Base-by-base conservation (phyloP, 352 stramenopile species). In the Hyaloperonospora arabidopsidis region DNA sequence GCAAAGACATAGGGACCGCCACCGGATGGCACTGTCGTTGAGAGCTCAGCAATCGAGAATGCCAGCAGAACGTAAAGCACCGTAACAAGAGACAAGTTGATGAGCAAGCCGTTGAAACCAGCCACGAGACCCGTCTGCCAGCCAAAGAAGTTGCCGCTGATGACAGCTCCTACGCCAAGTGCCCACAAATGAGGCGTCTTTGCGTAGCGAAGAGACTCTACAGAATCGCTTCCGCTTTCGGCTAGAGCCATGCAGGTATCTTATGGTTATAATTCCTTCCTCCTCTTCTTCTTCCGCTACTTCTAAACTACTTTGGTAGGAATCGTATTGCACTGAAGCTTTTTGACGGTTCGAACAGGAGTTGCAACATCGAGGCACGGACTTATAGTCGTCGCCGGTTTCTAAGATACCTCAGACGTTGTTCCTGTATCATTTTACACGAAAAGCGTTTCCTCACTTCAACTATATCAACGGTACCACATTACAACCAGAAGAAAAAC, bases 11-110 rank as follows among this genome's bases (percentile, higher is more conserved):
- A 87, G 43, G 77, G 74, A 0, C 77, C 74, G 38, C 74, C 77
- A 35, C 72, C 74, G 0, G 67, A 58, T 1, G 74, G 74, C 34
- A 84, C 58, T 39, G 61, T 86, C 11, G 74, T 79, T 38, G 68
- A 87, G 34, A 87, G 64, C 45, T 86, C 76, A 25, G 74, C 74
- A 50, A 87, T 87, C 35, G 76, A 87, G 66, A 87, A 87, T 52
- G 68, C 74, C 10, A 87, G 61, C 47, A 87, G 48, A 40, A 85
- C 69, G 60, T 83, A 87, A 18, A 87, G 65, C 49, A 75, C 70
- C 2, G 73, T 81, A 10, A 82, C 74, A 54, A 86, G 40, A 21
- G 73, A 44, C 36, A 86, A 49, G 47, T 80, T 78, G 48, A 86
- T 70, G 41, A 84, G 70, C 10, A 87, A 61, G 0, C 74, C 76